These are phyloP conservation scores for Leccinum imitatum DNA, from an alignment of 768 basidiomycete species.

Conservation along the genomic window DNA sequence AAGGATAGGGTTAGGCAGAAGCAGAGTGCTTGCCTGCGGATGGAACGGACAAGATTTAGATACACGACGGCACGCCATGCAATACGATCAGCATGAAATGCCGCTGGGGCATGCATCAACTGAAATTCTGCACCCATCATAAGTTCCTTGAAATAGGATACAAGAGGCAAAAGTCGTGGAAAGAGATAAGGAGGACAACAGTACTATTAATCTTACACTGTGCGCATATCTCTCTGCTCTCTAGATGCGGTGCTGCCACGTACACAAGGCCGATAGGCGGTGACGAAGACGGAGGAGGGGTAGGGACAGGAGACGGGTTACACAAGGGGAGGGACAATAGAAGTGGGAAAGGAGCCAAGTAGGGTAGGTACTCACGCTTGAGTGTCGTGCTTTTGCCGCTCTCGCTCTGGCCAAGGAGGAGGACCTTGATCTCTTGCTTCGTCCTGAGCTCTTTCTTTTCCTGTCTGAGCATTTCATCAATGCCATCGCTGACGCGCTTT, in stretches of 20 bases:
- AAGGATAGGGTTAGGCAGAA: neutral
- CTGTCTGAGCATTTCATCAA: constrained; percentile 74
- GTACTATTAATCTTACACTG: constrained; percentile 5
- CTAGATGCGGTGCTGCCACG: constrained; percentile 1
- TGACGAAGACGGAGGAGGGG: neutral
- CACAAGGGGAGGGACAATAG: neutral
- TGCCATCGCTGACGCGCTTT: constrained; percentile 69
- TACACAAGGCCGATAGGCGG: neutral
- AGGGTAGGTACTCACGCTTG: constrained; percentile 64
- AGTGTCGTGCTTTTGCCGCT: constrained; percentile 87
- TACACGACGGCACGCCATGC: constrained; percentile 90
- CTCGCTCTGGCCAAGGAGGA: constrained; percentile 86
- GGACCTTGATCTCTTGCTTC: constrained; percentile 67
- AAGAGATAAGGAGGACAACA: constrained; percentile 4
- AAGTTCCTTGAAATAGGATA: constrained; percentile 14
- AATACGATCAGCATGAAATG: constrained; percentile 76
- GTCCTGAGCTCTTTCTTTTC: constrained; percentile 63
- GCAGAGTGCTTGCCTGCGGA: constrained; percentile 56
- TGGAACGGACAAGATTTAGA: constrained; percentile 80
- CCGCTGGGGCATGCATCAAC: constrained; percentile 71
- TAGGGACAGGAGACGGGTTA: neutral
- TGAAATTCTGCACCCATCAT: constrained; percentile 65
- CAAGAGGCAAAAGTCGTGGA: constrained; percentile 1
- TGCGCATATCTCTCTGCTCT: constrained; percentile 1
- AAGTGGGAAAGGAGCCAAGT: constrained; percentile 8